Evolutionary conservation across 139 green algal species (phyloP).

Genomic region (Tetradesmus obliquus): DNA sequence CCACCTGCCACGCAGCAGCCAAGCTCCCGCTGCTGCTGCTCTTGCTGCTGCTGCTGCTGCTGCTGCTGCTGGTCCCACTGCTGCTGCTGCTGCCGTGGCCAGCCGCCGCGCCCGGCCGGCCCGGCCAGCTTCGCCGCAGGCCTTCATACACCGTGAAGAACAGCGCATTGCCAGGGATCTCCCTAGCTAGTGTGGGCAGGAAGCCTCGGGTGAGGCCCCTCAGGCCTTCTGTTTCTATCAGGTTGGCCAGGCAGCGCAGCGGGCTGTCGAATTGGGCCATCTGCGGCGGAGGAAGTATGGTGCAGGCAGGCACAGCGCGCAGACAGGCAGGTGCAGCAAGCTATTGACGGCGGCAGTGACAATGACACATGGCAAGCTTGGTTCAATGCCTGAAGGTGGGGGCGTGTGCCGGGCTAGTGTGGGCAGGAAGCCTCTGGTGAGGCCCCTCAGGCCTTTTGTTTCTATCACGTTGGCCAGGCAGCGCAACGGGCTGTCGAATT

Average conservation of each 20-base stretch:
- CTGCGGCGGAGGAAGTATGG: not conserved
- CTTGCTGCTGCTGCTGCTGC: conserved; percentile 33
- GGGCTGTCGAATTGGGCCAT: conserved; percentile 60
- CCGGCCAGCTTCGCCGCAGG: conserved; percentile 46
- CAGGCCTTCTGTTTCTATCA: conserved; percentile 65
- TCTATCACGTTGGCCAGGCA: conserved; percentile 64
- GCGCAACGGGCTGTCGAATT: conserved; percentile 54
- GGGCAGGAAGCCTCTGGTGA: conserved; percentile 72
- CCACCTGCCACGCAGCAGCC: conserved; percentile 13
- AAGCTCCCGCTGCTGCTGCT: not conserved
- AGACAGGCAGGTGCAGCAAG: not conserved
- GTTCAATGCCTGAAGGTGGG: no score
- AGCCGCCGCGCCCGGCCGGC: not conserved
- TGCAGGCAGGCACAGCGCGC: conserved; percentile 58
- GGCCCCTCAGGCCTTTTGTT: conserved; percentile 66
- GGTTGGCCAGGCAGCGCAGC: conserved; percentile 61
- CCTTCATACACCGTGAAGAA: conserved; percentile 83
- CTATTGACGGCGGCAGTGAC: no score
- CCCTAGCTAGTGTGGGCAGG: conserved; percentile 71
- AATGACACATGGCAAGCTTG: no score
- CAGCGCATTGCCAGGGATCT: conserved; percentile 83
- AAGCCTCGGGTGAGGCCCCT: conserved; percentile 74
- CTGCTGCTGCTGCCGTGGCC: conserved; percentile 28
- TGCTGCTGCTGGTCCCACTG: not conserved
- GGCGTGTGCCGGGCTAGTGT: conserved; percentile 59